Conservation (phyloP, 2,329 filamentous ascomycete genomes). For the Zymoseptoria crescenta region DNA sequence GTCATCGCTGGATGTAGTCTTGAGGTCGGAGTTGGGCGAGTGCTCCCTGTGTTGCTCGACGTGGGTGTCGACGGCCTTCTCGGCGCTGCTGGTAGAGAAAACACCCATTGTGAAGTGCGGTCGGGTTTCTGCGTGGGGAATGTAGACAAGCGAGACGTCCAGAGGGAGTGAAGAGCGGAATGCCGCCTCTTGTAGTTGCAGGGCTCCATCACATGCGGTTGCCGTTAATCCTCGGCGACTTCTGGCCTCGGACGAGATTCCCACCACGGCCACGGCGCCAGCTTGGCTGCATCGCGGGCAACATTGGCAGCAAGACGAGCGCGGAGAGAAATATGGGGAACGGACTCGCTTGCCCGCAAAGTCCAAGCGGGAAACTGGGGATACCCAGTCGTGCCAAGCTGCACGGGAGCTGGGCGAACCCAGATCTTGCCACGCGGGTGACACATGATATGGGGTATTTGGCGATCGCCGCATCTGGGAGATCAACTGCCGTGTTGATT, state of each 20-base stretch:
- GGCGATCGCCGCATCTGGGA: neutral
- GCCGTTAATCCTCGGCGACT: neutral
- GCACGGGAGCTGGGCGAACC: neutral
- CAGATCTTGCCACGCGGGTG: neutral
- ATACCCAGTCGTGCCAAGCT: neutral
- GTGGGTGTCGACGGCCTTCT: conserved; percentile 6
- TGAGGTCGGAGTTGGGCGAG: conserved; percentile 1
- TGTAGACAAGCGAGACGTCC: neutral
- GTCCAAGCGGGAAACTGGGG: neutral
- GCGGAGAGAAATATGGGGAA: neutral
- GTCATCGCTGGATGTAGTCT: neutral
- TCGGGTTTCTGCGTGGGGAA: neutral
- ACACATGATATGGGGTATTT: neutral
- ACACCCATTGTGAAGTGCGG: neutral
- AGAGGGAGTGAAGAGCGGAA: neutral
- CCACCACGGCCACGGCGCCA: neutral
- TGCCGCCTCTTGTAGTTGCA: neutral
- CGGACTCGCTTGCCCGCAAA: neutral
- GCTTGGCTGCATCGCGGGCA: neutral
- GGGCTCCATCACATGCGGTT: neutral
- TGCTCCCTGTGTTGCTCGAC: conserved; percentile 3
- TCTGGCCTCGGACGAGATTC: neutral
- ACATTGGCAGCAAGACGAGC: neutral
- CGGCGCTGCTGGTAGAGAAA: neutral
- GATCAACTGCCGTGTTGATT: neutral